Evolutionary conservation across 495 filamentous ascomycete genomes (phyloP).

Genomic region (Extremus antarcticus): DNA sequence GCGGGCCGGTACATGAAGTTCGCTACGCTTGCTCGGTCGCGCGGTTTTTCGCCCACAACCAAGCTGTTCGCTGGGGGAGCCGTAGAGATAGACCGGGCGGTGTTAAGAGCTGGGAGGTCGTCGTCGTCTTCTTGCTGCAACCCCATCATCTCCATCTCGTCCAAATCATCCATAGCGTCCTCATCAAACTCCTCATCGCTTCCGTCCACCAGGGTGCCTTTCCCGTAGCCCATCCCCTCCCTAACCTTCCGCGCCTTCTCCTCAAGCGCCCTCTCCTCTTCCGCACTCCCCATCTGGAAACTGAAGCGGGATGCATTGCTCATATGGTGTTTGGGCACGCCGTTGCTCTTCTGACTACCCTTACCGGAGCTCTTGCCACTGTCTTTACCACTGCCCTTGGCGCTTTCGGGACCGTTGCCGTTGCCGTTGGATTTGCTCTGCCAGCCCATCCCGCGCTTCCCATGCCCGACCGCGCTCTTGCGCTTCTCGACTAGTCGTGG

Average conservation of each 20-base stretch:
- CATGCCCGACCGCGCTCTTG: constrained; percentile 22
- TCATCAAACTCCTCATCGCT: constrained; percentile 41
- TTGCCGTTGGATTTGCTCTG: no score
- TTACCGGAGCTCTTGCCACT: not conserved
- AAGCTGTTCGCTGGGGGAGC: no score
- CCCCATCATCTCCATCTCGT: constrained; percentile 15
- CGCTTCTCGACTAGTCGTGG: constrained; percentile 12
- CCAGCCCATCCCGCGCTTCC: not conserved
- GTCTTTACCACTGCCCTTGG: no score
- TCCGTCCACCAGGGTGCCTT: not conserved
- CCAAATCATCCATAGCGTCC: constrained; percentile 21
- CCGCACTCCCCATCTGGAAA: constrained; percentile 74
- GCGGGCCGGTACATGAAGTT: not conserved
- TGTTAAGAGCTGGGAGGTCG: no score
- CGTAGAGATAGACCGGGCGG: no score
- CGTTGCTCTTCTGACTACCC: no score
- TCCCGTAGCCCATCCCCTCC: constrained; percentile 22
- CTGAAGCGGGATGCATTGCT: constrained; percentile 84
- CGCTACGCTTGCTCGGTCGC: not conserved
- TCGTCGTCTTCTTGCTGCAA: not conserved
- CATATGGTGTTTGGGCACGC: constrained; percentile 61
- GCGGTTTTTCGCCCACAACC: not conserved
- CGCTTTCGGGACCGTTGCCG: no score
- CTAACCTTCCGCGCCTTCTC: constrained; percentile 57
- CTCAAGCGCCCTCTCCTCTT: constrained; percentile 73